Evolutionary conservation across 257 asterid genomes (phyloP).

Genomic region (Salvia hispanica): DNA sequence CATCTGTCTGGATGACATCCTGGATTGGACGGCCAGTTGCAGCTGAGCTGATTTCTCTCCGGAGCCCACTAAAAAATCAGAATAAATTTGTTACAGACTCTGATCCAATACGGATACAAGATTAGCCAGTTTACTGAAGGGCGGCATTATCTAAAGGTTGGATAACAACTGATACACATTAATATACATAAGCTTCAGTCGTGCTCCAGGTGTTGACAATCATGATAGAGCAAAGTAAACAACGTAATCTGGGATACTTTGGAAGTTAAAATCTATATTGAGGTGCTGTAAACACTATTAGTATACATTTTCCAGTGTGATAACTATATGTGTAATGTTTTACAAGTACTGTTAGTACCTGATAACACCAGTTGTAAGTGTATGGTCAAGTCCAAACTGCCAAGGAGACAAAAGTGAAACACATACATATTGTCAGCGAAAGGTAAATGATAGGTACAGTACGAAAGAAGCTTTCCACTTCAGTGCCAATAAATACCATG

Average conservation of each 20-base stretch:
- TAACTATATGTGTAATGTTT: conserved; percentile 1
- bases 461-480: conserved; percentile 17
- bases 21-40: conserved; percentile 99
- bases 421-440: conserved; percentile 30
- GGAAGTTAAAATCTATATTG: not conserved
- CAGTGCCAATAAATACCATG: not conserved
- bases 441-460: conserved; percentile 12
- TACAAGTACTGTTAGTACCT: conserved; percentile 56
- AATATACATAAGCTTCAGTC: conserved; percentile 8
- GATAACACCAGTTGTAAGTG: conserved; percentile 98
- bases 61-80: conserved; percentile 66
- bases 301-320: not conserved
- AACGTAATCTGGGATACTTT: not conserved
- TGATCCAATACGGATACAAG: conserved; percentile 8
- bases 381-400: conserved; percentile 99
- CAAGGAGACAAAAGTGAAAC: conserved; percentile 26
- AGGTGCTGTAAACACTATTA: no score
- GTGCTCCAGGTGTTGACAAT: conserved; percentile 2
- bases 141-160: not conserved
- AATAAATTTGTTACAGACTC: conserved; percentile 22
- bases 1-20: conserved; percentile 99
- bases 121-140: conserved; percentile 11
- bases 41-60: conserved; percentile 97
- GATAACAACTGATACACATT: not conserved
- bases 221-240: conserved; percentile 10